Conservation (phyloP, 495 filamentous ascomycete genomes). For the Chaetomium fimeti region DNA sequence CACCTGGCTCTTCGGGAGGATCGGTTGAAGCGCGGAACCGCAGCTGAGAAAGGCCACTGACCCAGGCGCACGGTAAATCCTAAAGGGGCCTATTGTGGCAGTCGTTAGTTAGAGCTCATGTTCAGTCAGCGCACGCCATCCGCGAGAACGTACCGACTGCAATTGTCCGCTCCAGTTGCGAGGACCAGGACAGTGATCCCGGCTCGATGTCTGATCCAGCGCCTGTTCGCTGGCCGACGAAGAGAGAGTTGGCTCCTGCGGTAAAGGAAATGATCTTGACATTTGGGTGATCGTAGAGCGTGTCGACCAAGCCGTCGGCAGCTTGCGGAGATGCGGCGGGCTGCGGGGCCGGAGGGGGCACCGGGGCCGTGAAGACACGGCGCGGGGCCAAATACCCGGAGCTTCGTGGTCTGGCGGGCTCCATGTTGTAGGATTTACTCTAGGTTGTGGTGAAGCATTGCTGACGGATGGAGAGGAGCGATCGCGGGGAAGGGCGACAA, state of each 20-base stretch:
- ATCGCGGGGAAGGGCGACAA: conserved; percentile 12
- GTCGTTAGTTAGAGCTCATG: conserved; percentile 9
- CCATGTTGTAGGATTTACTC: conserved; percentile 28
- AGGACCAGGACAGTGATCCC: conserved; percentile 70
- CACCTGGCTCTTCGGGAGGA: conserved; percentile 82
- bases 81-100: conserved; percentile 59
- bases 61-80: conserved; percentile 76
- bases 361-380: conserved; percentile 44
- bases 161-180: conserved; percentile 74
- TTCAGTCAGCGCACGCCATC: neutral
- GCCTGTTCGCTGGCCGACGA: conserved; percentile 40
- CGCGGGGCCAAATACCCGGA: conserved; percentile 37
- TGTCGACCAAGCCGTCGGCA: conserved; percentile 54
- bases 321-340: conserved; percentile 27
- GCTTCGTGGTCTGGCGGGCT: conserved; percentile 31
- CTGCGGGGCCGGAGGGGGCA: conserved; percentile 26
- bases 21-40: conserved; percentile 73
- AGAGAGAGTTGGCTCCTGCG: conserved; percentile 47
- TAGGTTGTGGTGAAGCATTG: conserved; percentile 23
- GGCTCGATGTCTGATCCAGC: conserved; percentile 39
- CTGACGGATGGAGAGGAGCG: neutral
- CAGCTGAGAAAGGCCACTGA: conserved; percentile 84
- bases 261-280: conserved; percentile 65
- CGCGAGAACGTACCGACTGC: conserved; percentile 59
- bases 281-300: conserved; percentile 66